Evolutionary conservation across 2,329 filamentous ascomycete genomes (phyloP), one percentile per base, ranked within the genome.

Genomic region (Scedosporium minutisporum): DNA sequence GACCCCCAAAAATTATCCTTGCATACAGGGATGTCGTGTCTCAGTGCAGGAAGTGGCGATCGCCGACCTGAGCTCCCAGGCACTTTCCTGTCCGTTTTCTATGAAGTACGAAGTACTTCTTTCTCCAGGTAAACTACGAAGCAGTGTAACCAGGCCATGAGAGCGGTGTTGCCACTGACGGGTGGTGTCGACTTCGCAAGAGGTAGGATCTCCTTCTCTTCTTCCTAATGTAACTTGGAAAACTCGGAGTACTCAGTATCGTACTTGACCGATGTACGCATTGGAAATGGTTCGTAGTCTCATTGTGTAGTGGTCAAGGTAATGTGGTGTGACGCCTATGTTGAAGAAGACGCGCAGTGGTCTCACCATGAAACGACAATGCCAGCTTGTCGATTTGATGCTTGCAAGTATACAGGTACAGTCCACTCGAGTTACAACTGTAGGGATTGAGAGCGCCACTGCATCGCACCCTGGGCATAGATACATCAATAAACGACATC

Each of bases 1-100:
- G 58, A 60, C 58, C 58, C 58, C 58, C 58, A 60, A 42, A 55
- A 58, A n/a, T 60, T 44, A 60, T 60, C 58, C 58, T 42, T 60
- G 58, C 58, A 60, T n/a, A 25, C 58, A 60, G 58, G 58, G 58
- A 46, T 46, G 25, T 23, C 23, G 18, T 27, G 18, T 27, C 51
- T 55, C 23, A n/a, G 38, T 12, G 38, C 25, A 33, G 59, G 44
- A 46, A 53, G 59, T n/a, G n/a, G 25, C 58, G 58, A 60, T 44
- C 41, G 18, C 44, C 44, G 18, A 48, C 44, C 44, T 21, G 44
- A n/a, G 16, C 9, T 48, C 44, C 44, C n/a, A n/a, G n/a, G 44
- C 16, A 48, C 44, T 48, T n/a, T n/a, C 9, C 44, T 48, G 44
- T 48, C 18, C 44, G 18, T 14, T 21, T 48, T 18, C 18, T 21